A percentile compares a stretch with the other conserved stretches of the same genome.
Conservation (phyloP, 2,329 filamentous ascomycete species). For the Colletotrichum liaoningense region DNA sequence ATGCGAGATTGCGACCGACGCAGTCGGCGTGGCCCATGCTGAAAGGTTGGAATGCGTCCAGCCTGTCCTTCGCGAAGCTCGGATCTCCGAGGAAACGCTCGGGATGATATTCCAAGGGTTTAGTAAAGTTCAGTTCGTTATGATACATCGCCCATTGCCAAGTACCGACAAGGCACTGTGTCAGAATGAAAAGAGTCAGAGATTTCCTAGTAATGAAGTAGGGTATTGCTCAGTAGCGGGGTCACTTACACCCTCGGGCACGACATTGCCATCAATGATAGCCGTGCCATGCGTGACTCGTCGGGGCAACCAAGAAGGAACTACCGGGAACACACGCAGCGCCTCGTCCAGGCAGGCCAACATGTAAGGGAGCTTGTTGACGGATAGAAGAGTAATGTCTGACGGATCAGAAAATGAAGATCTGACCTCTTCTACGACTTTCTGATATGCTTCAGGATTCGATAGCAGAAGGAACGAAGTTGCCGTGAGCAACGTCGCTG, state of each 20-base stretch:
- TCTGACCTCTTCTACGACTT: conserved; percentile 51
- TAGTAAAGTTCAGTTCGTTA: conserved; percentile 48
- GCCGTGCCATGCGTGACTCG: conserved; percentile 45
- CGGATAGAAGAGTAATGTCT: conserved; percentile 49
- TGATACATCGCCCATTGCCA: conserved; percentile 14
- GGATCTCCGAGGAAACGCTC: conserved; percentile 53
- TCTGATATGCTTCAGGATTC: conserved; percentile 44
- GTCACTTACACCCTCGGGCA: conserved; percentile 47
- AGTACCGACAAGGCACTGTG: conserved; percentile 2
- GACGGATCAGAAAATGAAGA: conserved; percentile 45
- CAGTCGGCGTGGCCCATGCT: conserved; percentile 60
- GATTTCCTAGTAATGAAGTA: not conserved
- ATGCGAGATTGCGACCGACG: conserved; percentile 60
- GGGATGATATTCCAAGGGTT: conserved; percentile 57
- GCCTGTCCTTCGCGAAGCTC: conserved; percentile 46
- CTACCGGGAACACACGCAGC: conserved; percentile 48
- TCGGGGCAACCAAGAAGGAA: conserved; percentile 39
- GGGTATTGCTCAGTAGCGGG: not conserved
- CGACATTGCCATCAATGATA: conserved; percentile 42
- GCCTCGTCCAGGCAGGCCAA: conserved; percentile 53
- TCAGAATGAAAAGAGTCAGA: not conserved
- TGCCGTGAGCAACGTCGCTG: conserved; percentile 54
- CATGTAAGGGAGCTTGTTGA: conserved; percentile 49
- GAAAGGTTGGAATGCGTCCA: conserved; percentile 59
- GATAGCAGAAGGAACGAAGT: conserved; percentile 50